Percentiles rank a stretch among this genome's conserved stretches.
These are phyloP conservation scores for Xylaria curta DNA, from an alignment of 495 filamentous ascomycete genomes.

Conservation along the genomic window DNA sequence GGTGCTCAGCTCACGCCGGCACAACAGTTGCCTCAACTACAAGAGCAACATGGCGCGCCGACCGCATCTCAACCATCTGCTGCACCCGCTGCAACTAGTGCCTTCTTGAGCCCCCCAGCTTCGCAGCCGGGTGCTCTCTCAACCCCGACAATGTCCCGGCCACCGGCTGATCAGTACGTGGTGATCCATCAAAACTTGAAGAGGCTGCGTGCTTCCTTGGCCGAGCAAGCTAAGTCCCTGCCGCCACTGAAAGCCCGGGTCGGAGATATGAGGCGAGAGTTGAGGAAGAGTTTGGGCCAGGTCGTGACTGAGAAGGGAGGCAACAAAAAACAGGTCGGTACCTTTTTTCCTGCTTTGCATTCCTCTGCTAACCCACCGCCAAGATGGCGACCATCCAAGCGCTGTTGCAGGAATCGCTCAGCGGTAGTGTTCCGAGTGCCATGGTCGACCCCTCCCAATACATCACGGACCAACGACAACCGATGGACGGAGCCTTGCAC, in stretches of 20 bases:
- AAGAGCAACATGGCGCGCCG: neutral
- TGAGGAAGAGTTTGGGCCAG: slow-evolving; percentile 76
- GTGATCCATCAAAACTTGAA: slow-evolving; percentile 78
- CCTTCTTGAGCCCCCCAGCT: neutral
- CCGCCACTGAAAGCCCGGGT: slow-evolving; percentile 64
- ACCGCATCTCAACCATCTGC: slow-evolving; percentile 21
- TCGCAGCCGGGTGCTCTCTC: neutral
- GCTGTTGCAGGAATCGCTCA: slow-evolving; percentile 48
- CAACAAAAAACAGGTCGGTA: slow-evolving; percentile 65
- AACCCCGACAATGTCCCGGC: slow-evolving; percentile 7
- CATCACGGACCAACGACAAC: slow-evolving; percentile 60
- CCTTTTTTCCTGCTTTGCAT: neutral
- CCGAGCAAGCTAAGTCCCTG: slow-evolving; percentile 53
- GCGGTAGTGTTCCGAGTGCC: slow-evolving; percentile 55
- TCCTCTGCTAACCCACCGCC: slow-evolving; percentile 24
- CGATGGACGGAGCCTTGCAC: slow-evolving; percentile 56
- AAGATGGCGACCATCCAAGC: slow-evolving; percentile 55
- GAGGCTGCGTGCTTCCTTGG: slow-evolving; percentile 65
- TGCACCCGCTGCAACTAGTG: slow-evolving; percentile 4
- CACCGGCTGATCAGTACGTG: slow-evolving; percentile 59
- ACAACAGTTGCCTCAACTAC: slow-evolving; percentile 12
- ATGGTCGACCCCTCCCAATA: slow-evolving; percentile 72
- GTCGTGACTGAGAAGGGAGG: slow-evolving; percentile 66
- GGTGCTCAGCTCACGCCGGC: slow-evolving; percentile 26
- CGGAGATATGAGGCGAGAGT: slow-evolving; percentile 76